Evolutionary conservation across 176 grass and related monocot species (phyloP).

Genomic region (Themeda triandra): DNA sequence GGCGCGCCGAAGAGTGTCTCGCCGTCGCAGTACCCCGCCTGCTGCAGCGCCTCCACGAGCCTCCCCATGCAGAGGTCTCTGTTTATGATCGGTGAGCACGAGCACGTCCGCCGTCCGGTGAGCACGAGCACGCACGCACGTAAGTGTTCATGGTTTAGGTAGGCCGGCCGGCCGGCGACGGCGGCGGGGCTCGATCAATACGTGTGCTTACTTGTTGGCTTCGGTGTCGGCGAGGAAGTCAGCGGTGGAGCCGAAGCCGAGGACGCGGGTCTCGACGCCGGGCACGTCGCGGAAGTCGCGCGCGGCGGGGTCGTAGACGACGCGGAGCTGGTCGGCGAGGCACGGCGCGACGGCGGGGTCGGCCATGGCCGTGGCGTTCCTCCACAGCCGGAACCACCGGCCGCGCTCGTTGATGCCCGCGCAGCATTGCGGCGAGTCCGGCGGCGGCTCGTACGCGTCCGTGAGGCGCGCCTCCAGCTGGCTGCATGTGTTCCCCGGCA

Average conservation of each 20-base stretch:
- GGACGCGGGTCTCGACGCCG: conserved; percentile 10
- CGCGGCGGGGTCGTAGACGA: neutral
- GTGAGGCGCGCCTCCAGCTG: conserved; percentile 22
- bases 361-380: conserved; percentile 14
- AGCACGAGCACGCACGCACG: too few species aligned
- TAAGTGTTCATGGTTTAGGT: neutral
- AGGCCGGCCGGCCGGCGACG: neutral
- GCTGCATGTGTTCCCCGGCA: conserved; percentile 23
- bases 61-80: neutral
- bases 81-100: neutral
- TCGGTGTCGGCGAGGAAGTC: neutral
- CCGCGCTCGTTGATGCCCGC: neutral
- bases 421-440: neutral
- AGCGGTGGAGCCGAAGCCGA: conserved; percentile 27
- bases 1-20: neutral
- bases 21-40: neutral
- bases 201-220: neutral
- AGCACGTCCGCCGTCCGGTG: too few species aligned
- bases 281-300: conserved; percentile 3
- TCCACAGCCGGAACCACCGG: conserved; percentile 32
- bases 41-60: neutral
- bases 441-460: conserved; percentile 6
- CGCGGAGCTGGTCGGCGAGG: conserved; percentile 24
- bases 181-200: neutral
- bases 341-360: neutral